phyloP scores from a whole-genome alignment of 108 stramenopile genomes.

The Pseudonitzschia multistriata region DNA sequence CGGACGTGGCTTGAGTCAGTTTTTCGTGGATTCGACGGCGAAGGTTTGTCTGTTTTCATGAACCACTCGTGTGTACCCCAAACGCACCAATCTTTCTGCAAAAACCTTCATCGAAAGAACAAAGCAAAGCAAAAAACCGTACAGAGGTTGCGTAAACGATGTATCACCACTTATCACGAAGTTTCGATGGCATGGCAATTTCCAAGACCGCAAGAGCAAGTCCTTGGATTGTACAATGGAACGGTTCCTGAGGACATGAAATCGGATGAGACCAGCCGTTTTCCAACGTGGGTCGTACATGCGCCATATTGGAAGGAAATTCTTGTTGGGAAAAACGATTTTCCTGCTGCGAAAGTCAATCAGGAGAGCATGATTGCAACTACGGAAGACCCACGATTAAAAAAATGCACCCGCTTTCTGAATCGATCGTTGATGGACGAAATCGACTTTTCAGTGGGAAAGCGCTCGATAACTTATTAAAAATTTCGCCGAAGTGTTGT shows the following conservation, averaged over 20 bases:
- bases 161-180: slow-evolving; percentile 14
- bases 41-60: slow-evolving; percentile 13
- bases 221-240: neutral
- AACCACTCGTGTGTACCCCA: slow-evolving; percentile 16
- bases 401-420: slow-evolving; percentile 53
- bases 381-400: slow-evolving; percentile 65
- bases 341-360: slow-evolving; percentile 28
- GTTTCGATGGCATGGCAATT: slow-evolving; percentile 9
- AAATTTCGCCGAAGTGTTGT: neutral
- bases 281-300: slow-evolving; percentile 5
- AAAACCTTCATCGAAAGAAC: neutral
- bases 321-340: neutral
- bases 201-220: neutral
- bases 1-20: slow-evolving; percentile 20
- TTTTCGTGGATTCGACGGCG: slow-evolving; percentile 13
- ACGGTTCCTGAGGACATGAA: slow-evolving; percentile 4
- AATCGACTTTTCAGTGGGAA: slow-evolving; percentile 1
- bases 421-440: slow-evolving; percentile 59
- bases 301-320: slow-evolving; percentile 10
- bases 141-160: slow-evolving; percentile 4
- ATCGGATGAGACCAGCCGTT: neutral
- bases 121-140: neutral
- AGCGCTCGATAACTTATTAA: neutral
- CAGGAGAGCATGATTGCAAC: slow-evolving; percentile 50
- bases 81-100: neutral